Evolutionary conservation across 768 basidiomycete genomes (phyloP).

Genomic region (Termitomyces sp.): DNA sequence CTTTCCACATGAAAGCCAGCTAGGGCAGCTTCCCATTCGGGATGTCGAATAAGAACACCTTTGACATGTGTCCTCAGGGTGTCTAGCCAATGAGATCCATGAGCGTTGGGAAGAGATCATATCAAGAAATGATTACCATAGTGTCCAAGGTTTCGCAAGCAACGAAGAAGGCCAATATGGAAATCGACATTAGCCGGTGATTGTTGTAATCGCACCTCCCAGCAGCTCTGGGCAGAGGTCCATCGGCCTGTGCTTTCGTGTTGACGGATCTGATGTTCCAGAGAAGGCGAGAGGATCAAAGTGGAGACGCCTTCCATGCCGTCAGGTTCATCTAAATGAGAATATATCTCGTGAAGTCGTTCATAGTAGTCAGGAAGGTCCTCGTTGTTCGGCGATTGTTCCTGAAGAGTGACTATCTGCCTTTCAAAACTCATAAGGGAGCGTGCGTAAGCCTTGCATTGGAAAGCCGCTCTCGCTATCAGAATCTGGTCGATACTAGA

Average conservation of each 20-base stretch:
- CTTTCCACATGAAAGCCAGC: constrained; percentile 88
- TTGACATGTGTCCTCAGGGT: constrained; percentile 91
- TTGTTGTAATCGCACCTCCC: constrained; percentile 92
- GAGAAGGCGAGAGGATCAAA: constrained; percentile 77
- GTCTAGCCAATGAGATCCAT: constrained; percentile 43
- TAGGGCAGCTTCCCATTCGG: constrained; percentile 74
- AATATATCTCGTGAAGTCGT: constrained; percentile 91
- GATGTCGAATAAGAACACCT: constrained; percentile 81
- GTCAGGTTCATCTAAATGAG: constrained; percentile 94
- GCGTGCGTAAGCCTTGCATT: constrained; percentile 91
- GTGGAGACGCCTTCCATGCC: constrained; percentile 98
- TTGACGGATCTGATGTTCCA: constrained; percentile 95
- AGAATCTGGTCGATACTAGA: constrained; percentile 81
- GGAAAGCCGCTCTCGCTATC: constrained; percentile 89
- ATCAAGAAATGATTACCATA: constrained; percentile 58
- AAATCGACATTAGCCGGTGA: constrained; percentile 84
- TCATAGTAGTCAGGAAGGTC: constrained; percentile 77
- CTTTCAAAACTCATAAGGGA: constrained; percentile 94
- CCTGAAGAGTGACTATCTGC: constrained; percentile 55
- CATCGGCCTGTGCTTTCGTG: constrained; percentile 96
- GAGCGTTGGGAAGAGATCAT: not conserved
- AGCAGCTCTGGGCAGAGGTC: constrained; percentile 99
- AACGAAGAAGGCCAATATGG: constrained; percentile 86
- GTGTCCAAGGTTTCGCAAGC: constrained; percentile 91
- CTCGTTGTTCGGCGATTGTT: constrained; percentile 30